Base-by-base conservation (phyloP, 2,329 filamentous ascomycete genomes). In the Penicillium frequentans region DNA sequence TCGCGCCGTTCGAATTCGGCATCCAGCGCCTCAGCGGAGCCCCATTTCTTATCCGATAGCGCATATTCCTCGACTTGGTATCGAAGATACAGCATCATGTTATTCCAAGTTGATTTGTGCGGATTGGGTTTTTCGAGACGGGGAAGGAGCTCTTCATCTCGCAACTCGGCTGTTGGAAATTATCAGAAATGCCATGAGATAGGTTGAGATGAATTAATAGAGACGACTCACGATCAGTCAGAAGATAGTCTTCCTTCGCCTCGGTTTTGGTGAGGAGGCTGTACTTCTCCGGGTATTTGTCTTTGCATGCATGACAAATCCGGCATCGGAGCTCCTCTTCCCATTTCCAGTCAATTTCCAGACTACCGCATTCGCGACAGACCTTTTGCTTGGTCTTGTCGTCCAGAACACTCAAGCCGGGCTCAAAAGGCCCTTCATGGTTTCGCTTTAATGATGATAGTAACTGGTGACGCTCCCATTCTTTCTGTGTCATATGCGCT, bases 61-160 rank as follows among this genome's bases (percentile, higher is more conserved):
- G 93, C 95, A 70, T 97, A 97, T 55, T 92, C 91, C 71, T 99
- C 95, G 2, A 99, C 90, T 71, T 99, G 95, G 59, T 86, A 96
- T 1, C 95, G 89, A 23, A 99, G 81, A 72, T 95, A 99, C 2
- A 99, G 84, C 88, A 96, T 96, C 95, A 99, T 99, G 79, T 96
- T 91, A 74, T 97, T 92, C 91, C 92, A 99, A 57, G 93, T 92
- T 0, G 90, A 87, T 73, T 97, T 97, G 77, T 97, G 95, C 0
- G 95, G 95, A 68, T 99, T 99, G 1, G 95, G 93, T 33, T 88
- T 88, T 53, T 90, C 89, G 9, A 99, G 82, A 72, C 96, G 93
- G 0, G 93, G 93, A 0, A 99, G 81, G 1, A 99, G 80, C 16
- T 93, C 89, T 56, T 86, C 84, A 69, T 99, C 95, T 66, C 89